Evolutionary conservation across 208 protist species (phyloP).

Genomic region (Herpetomonas tarakana): DNA sequence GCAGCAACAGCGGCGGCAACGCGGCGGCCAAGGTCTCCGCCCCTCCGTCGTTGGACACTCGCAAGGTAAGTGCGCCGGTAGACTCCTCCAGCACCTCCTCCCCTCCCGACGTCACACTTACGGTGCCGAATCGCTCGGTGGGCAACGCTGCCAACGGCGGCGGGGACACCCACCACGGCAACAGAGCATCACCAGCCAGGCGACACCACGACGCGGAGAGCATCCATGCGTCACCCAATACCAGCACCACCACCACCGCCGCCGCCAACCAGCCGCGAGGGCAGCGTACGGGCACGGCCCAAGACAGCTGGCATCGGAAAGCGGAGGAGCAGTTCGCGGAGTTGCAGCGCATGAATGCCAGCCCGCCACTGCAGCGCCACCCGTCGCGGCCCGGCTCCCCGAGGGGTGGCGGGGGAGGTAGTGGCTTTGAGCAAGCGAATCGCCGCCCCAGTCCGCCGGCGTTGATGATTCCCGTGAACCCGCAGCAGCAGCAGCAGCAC

Average conservation of each 20-base stretch:
- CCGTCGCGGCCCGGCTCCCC: not conserved
- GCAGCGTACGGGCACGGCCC: slow-evolving; percentile 4
- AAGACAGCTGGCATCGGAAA: slow-evolving; percentile 44
- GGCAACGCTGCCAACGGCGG: too few relatives aligned
- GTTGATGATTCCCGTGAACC: not conserved
- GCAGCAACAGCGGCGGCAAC: slow-evolving; percentile 1
- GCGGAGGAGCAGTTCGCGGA: slow-evolving; percentile 63
- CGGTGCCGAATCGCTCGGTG: not conserved
- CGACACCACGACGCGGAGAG: not conserved
- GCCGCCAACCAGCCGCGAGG: not conserved
- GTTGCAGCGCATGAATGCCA: slow-evolving; percentile 59
- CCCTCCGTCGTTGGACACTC: not conserved
- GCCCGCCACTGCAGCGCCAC: slow-evolving; percentile 8
- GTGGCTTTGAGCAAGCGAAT: not conserved
- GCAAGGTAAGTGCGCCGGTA: not conserved
- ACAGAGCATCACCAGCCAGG: not conserved
- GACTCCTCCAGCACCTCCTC: not conserved
- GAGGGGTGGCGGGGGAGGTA: not conserved
- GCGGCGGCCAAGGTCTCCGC: not conserved
- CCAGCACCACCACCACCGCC: not conserved
- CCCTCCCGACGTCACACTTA: not conserved
- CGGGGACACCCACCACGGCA: not conserved
- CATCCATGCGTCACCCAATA: not conserved
- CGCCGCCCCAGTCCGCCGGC: not conserved
- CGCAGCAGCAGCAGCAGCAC: not conserved